Evolutionary conservation across 2,329 filamentous ascomycete genomes (phyloP).

Genomic region (Cordyceps farinosa): DNA sequence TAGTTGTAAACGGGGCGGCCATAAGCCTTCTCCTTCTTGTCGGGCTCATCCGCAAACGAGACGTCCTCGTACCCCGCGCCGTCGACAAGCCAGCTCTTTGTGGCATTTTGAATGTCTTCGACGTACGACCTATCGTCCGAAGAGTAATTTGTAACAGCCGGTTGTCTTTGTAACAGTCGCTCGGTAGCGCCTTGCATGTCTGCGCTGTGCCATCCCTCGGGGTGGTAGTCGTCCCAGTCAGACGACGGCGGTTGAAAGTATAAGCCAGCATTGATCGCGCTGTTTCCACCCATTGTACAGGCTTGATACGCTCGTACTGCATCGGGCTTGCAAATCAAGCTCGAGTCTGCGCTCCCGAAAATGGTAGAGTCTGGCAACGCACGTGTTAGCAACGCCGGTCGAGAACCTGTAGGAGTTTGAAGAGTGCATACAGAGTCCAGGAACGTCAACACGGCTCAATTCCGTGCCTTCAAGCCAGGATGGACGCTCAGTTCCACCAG

Average conservation of each 20-base stretch:
- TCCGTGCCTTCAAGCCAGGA: conserved; percentile 45
- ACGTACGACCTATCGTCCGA: conserved; percentile 43
- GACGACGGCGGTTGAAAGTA: conserved; percentile 51
- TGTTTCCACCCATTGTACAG: conserved; percentile 50
- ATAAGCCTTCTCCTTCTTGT: conserved; percentile 46
- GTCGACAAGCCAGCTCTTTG: conserved; percentile 48
- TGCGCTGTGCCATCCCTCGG: conserved; percentile 46
- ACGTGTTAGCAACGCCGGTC: neutral
- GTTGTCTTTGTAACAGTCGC: conserved; percentile 42
- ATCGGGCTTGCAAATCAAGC: conserved; percentile 38
- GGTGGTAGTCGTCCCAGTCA: conserved; percentile 50
- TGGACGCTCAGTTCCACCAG: conserved; percentile 45
- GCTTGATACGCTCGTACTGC: conserved; percentile 43
- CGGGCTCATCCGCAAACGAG: conserved; percentile 41
- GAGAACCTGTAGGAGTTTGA: no score
- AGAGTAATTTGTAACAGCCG: conserved; percentile 43
- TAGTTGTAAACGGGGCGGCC: conserved; percentile 48
- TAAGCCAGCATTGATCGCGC: conserved; percentile 52
- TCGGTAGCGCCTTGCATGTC: conserved; percentile 46
- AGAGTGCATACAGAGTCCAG: conserved; percentile 41
- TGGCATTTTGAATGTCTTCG: conserved; percentile 45
- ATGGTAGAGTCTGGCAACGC: conserved; percentile 42
- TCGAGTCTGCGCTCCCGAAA: conserved; percentile 37
- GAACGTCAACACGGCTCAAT: conserved; percentile 50
- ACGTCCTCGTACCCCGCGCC: conserved; percentile 45